These are phyloP conservation scores for Aegle marmelos DNA, from an alignment of 345 rosid species.

Conservation along the genomic window DNA sequence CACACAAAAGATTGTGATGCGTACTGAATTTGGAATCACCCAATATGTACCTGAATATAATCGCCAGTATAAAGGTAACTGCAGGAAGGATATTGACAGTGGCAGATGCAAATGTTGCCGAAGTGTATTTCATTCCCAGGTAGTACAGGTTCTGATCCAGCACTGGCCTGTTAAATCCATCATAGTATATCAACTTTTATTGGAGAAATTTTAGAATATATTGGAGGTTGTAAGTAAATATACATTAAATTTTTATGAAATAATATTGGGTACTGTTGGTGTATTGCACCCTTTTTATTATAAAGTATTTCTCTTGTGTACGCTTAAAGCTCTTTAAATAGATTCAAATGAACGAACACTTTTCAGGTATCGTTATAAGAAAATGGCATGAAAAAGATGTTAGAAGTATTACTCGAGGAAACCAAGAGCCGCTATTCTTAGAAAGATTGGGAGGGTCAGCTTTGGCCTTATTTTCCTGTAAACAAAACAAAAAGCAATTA, in stretches of 20 bases:
- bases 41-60: conserved; percentile 66
- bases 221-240: too few species aligned
- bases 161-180: conserved; percentile 62
- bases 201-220: neutral
- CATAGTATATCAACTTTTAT: neutral
- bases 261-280: too few species aligned
- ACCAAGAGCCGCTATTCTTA: conserved; percentile 72
- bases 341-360: too few species aligned
- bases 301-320: too few species aligned
- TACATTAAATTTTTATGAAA: too few species aligned
- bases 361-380: too few species aligned
- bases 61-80: conserved; percentile 75
- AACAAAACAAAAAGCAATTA: neutral
- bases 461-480: conserved; percentile 89
- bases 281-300: too few species aligned
- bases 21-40: neutral
- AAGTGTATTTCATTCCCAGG: conserved; percentile 79
- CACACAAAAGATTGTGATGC: neutral
- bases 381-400: neutral
- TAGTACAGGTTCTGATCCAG: conserved; percentile 83
- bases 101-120: conserved; percentile 81
- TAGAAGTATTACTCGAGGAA: conserved; percentile 72
- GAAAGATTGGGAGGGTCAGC: conserved; percentile 72
- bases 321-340: too few species aligned
- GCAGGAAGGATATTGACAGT: conserved; percentile 79